Percentiles rank a stretch among this genome's conserved stretches.
Evolutionary conservation across 495 filamentous ascomycete genomes (phyloP).

Genomic region (Pyronema omphalodes): DNA sequence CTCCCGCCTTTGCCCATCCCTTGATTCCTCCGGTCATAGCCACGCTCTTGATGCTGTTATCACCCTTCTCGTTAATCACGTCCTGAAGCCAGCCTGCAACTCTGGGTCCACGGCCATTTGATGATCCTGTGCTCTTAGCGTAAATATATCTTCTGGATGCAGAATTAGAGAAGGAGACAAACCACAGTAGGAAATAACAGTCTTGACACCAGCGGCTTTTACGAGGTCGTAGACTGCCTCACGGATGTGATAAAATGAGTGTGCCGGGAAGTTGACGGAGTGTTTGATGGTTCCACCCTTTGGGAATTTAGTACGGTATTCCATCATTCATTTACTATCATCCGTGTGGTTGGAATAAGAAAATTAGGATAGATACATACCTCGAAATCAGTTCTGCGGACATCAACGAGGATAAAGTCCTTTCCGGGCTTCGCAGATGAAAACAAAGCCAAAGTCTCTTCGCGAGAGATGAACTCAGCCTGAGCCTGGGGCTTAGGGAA

Average conservation of each 20-base stretch:
- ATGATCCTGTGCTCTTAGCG: slow-evolving; percentile 35
- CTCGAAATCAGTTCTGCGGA: slow-evolving; percentile 44
- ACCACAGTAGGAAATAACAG: slow-evolving; percentile 55
- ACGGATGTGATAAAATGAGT: slow-evolving; percentile 41
- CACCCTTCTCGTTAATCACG: slow-evolving; percentile 32
- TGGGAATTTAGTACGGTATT: no score
- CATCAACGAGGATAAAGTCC: slow-evolving; percentile 44
- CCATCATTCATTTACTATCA: no score
- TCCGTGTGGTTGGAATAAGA: no score
- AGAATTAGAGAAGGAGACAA: slow-evolving; percentile 12
- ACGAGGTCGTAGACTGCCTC: slow-evolving; percentile 39
- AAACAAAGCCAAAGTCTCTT: slow-evolving; percentile 28
- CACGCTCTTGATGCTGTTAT: slow-evolving; percentile 35
- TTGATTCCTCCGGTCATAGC: slow-evolving; percentile 42
- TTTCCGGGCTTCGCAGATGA: slow-evolving; percentile 23
- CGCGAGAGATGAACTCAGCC: slow-evolving; percentile 25
- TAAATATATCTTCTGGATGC: background rate
- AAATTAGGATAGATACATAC: slow-evolving; percentile 22
- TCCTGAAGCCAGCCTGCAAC: slow-evolving; percentile 50
- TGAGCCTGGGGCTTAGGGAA: slow-evolving; percentile 27
- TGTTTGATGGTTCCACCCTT: slow-evolving; percentile 52
- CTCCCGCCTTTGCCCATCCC: slow-evolving; percentile 43
- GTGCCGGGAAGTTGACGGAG: slow-evolving; percentile 54
- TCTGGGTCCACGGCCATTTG: slow-evolving; percentile 40
- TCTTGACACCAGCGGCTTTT: slow-evolving; percentile 29